These are phyloP conservation scores for Fusarium sarcochroum DNA, from an alignment of 2,329 filamentous ascomycete species.

Conservation along the genomic window DNA sequence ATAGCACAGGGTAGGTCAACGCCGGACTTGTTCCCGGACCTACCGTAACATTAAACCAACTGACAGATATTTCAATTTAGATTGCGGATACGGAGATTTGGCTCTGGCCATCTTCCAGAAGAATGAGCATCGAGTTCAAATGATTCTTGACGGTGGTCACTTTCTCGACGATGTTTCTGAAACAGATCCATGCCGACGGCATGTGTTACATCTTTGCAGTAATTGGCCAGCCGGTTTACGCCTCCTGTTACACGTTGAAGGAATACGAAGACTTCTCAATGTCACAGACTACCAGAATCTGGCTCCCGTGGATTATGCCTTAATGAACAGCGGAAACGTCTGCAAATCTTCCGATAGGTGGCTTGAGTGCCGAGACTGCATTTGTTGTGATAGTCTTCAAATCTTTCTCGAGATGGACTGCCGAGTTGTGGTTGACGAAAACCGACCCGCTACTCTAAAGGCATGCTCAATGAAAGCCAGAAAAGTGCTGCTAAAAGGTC, in stretches of 20 bases:
- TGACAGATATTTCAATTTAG: not conserved
- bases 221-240: not conserved
- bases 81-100: not conserved
- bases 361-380: not conserved
- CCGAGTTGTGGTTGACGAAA: not conserved
- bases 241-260: not conserved
- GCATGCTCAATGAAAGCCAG: not conserved
- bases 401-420: not conserved
- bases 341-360: not conserved
- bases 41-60: not conserved
- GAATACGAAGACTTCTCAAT: not conserved
- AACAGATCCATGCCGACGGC: not conserved
- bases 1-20: not conserved
- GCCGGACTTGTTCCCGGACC: rapidly evolving
- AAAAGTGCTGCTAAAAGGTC: not conserved
- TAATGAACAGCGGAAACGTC: not conserved
- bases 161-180: not conserved
- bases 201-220: not conserved
- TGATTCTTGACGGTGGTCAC: not conserved
- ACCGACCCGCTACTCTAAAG: not conserved
- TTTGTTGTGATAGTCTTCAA: not conserved
- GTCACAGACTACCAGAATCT: not conserved
- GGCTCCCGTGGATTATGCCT: not conserved
- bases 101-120: not conserved
- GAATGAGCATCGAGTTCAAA: not conserved